Percentiles rank a stretch among this genome's conserved stretches.
These are phyloP conservation scores for Pyrus communis DNA, from an alignment of 306 rosid species.

Conservation along the genomic window DNA sequence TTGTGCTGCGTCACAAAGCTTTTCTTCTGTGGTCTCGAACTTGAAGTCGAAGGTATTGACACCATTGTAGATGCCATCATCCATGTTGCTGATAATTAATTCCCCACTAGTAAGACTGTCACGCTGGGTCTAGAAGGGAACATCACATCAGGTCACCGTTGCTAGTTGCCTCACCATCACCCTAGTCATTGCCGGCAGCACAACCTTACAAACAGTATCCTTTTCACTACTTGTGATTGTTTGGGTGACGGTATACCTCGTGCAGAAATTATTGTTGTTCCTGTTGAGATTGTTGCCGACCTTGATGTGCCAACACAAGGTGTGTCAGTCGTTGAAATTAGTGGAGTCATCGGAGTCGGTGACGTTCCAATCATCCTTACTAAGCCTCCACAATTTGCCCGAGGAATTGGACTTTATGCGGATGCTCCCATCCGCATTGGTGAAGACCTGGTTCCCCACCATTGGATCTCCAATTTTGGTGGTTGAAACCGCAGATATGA, in stretches of 20 bases:
- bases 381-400: background rate
- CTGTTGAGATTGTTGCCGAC: background rate
- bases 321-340: background rate
- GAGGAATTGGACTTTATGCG: background rate
- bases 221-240: background rate
- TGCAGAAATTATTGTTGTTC: background rate
- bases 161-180: background rate
- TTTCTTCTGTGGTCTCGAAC: background rate
- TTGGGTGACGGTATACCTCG: background rate
- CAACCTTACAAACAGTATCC: background rate
- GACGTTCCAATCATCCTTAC: background rate
- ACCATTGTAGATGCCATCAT: slow-evolving; percentile 7
- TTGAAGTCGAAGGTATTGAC: background rate
- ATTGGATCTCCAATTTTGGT: background rate
- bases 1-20: background rate
- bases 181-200: background rate
- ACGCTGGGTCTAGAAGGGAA: slow-evolving; percentile 2
- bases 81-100: background rate
- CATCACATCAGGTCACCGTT: background rate
- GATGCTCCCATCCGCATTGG: background rate
- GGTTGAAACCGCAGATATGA: background rate
- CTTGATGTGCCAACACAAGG: background rate
- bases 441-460: background rate
- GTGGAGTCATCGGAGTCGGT: background rate
- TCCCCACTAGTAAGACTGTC: background rate